phyloP scores from a whole-genome alignment of 140 eudicot species.

The Bidens hawaiensis region DNA sequence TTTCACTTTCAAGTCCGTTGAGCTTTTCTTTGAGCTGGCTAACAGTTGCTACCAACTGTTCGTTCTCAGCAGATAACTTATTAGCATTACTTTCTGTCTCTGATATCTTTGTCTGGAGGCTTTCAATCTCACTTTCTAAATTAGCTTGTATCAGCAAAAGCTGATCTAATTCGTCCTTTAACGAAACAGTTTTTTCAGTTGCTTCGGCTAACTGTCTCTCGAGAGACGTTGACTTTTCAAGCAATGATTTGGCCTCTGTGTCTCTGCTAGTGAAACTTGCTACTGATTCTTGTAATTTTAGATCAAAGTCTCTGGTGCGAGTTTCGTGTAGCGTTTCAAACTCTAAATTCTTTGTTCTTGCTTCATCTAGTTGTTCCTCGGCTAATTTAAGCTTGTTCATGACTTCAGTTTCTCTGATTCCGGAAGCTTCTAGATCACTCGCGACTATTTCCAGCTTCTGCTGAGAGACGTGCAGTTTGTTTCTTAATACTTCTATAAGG shows the following conservation, averaged over 20 bases:
- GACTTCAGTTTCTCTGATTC: constrained; percentile 53
- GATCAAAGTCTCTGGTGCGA: constrained; percentile 51
- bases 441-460: constrained; percentile 57
- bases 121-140: constrained; percentile 52
- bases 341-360: constrained; percentile 46
- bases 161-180: constrained; percentile 59
- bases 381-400: constrained; percentile 61
- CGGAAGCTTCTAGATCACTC: constrained; percentile 56
- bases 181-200: constrained; percentile 37
- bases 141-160: constrained; percentile 47
- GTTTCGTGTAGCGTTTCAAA: constrained; percentile 55
- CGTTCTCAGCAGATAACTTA: no score
- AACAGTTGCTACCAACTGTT: no score
- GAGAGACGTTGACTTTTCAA: constrained; percentile 45
- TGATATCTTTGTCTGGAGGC: constrained; percentile 44
- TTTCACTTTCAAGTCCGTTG: constrained; percentile 77
- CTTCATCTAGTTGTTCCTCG: constrained; percentile 59
- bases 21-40: no score
- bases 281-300: constrained; percentile 61
- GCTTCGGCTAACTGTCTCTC: constrained; percentile 60
- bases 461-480: constrained; percentile 51
- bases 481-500: constrained; percentile 51
- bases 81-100: no score
- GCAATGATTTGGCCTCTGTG: constrained; percentile 56
- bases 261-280: constrained; percentile 51